Evolutionary conservation across 352 stramenopile species (phyloP).

Genomic region (Phytophthora quininea): DNA sequence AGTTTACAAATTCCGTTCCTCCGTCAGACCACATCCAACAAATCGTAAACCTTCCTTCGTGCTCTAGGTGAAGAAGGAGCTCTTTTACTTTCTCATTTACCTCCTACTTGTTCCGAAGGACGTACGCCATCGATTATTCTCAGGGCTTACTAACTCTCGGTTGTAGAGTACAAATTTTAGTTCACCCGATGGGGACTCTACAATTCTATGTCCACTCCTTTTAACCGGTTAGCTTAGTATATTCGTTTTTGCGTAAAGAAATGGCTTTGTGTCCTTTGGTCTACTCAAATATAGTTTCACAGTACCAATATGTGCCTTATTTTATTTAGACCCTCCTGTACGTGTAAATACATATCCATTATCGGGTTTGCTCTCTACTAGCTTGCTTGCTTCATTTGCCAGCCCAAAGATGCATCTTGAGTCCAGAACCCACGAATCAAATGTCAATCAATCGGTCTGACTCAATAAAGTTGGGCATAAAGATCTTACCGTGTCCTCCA

Average conservation of each 20-base stretch:
- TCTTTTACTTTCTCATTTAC: constrained; percentile 12
- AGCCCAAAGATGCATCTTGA: not conserved
- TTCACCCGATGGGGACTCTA: not conserved
- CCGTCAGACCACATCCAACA: constrained; percentile 7
- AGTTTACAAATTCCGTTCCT: constrained; percentile 21
- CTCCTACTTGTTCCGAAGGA: constrained; percentile 9
- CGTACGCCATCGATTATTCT: constrained; percentile 20
- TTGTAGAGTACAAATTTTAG: too few relatives aligned
- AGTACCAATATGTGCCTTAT: not conserved
- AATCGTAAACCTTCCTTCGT: constrained; percentile 11
- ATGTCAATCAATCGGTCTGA: not conserved
- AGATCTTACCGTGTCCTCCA: constrained; percentile 7
- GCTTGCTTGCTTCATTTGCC: not conserved
- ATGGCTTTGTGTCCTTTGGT: not conserved
- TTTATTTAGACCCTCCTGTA: not conserved
- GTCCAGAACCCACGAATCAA: constrained; percentile 6
- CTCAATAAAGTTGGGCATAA: not conserved
- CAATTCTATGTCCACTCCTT: not conserved
- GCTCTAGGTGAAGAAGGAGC: constrained; percentile 5
- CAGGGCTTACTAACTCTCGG: not conserved
- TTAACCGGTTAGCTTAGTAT: not conserved
- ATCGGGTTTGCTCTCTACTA: not conserved
- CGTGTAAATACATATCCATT: not conserved
- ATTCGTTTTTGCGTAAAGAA: not conserved
- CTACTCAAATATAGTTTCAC: not conserved